Base-by-base conservation (phyloP, 2,329 filamentous ascomycete genomes). In the Alternaria alternata region DNA sequence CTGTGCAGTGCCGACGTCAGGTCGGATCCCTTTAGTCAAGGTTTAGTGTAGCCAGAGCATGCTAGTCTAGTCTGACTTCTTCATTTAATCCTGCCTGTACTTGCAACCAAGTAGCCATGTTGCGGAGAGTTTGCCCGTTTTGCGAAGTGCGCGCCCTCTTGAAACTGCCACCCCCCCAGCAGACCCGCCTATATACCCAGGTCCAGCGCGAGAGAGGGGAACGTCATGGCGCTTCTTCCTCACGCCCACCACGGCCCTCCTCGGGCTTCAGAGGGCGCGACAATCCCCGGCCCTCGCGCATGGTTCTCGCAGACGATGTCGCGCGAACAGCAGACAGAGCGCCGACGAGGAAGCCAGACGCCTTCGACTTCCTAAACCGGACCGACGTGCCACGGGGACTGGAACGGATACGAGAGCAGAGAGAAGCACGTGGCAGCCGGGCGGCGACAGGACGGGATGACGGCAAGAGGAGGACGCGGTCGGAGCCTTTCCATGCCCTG, bases 401-500 rank as follows among this genome's bases (percentile, higher is more conserved):
- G n/a, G 59, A 71, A 30, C 54, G 66, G 9, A 61, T 61, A 51
- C 51, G 62, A 24, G 63, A 69, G 7, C 59, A 61, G 26, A 49
- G 64, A 49, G 56, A 44, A 51, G 56, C 42, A 36, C 62, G 24
- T 51, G 65, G 43, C 28, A 54, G 54, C 38, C 54, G 44, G 52
- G 47, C 59, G 42, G 57, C 57, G 46, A 61, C 59, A 7, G 69
- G 56, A 8, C 62, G 66, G n/a, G 63, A 70, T 47, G 61, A 67
- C 34, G 68, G 66, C 42, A 74, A 68, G 58, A 61, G 69, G 54
- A 64, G 68, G 48, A 61, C 63, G 78, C 81, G 59, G 39, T 81
- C 82, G 22, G 82, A 84, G 49, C 79, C 86, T 7, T 91, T 87
- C 79, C 94, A 96, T 76, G 94, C 94, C 5, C 83, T 98, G 78